These are phyloP conservation scores for Actinomortierella ambigua DNA, from an alignment of 371 early-diverging fungal genomes.

Conservation along the genomic window DNA sequence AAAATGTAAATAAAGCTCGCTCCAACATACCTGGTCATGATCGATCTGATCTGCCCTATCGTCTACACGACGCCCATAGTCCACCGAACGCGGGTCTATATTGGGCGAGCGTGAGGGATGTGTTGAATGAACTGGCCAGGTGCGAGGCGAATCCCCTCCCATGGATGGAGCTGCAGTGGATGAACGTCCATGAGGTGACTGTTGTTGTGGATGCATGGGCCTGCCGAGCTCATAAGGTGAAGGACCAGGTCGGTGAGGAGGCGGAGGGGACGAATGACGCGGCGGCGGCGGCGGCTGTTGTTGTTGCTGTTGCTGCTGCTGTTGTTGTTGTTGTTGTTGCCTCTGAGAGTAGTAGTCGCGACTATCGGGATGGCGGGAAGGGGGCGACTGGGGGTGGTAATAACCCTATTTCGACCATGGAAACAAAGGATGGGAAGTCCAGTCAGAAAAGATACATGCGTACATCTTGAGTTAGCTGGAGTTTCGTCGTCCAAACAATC, in stretches of 20 bases:
- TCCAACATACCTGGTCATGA: not conserved
- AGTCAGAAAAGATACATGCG: not conserved
- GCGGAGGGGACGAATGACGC: constrained; percentile 10
- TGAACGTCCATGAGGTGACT: constrained; percentile 6
- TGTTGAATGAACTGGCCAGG: no score
- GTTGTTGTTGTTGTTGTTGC: not conserved
- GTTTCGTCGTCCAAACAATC: not conserved
- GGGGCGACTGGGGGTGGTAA: not conserved
- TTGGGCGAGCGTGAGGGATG: constrained; percentile 6
- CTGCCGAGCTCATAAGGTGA: constrained; percentile 10
- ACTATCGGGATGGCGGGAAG: not conserved
- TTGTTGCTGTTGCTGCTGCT: not conserved
- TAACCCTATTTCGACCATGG: not conserved
- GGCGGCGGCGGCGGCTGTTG: constrained; percentile 1
- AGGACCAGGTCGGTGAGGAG: constrained; percentile 11
- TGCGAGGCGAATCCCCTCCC: no score
- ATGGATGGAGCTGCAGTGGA: constrained; percentile 14
- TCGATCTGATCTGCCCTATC: not conserved
- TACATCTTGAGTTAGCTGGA: not conserved
- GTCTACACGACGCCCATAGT: not conserved
- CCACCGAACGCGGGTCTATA: constrained; percentile 1
- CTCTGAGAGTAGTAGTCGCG: not conserved
- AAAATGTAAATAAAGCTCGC: no score
- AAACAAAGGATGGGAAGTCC: not conserved
- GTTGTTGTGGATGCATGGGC: constrained; percentile 5